Percentiles rank a stretch among this genome's conserved stretches.
Conservation (phyloP, 495 filamentous ascomycete genomes). For the Neurospora sp. region DNA sequence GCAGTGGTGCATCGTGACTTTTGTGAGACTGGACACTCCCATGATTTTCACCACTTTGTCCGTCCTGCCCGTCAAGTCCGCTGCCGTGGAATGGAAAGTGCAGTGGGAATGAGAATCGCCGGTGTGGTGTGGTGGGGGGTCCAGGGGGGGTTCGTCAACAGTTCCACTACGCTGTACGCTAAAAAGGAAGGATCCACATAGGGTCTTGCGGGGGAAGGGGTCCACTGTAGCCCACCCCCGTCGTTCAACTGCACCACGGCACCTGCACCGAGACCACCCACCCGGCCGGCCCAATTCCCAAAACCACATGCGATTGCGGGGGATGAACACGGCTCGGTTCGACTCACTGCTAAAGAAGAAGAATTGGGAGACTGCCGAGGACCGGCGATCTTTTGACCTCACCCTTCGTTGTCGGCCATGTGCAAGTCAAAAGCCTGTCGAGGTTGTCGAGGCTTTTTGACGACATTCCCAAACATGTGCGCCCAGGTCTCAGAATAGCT, state of each 20-base stretch:
- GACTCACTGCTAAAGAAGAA: neutral
- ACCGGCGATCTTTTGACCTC: neutral
- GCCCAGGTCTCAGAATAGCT: neutral
- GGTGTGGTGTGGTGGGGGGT: neutral
- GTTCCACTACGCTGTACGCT: neutral
- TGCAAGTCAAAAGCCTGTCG: neutral
- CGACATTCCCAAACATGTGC: neutral
- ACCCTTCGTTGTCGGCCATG: neutral
- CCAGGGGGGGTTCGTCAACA: neutral
- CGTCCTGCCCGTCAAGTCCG: neutral
- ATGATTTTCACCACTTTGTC: neutral
- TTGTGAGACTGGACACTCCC: neutral
- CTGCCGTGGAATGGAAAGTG: neutral
- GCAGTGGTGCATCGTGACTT: neutral
- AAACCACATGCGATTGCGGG: neutral
- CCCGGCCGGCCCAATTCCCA: neutral
- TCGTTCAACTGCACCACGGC: no score
- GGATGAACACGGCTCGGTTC: neutral
- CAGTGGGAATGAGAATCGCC: neutral
- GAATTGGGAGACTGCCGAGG: neutral
- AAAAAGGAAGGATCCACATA: neutral
- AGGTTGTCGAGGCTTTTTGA: neutral
- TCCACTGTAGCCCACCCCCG: neutral
- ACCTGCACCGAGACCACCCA: neutral
- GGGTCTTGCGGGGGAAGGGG: neutral